Base-by-base conservation (phyloP, 2,329 filamentous ascomycete genomes). In the Emergomyces africanus region DNA sequence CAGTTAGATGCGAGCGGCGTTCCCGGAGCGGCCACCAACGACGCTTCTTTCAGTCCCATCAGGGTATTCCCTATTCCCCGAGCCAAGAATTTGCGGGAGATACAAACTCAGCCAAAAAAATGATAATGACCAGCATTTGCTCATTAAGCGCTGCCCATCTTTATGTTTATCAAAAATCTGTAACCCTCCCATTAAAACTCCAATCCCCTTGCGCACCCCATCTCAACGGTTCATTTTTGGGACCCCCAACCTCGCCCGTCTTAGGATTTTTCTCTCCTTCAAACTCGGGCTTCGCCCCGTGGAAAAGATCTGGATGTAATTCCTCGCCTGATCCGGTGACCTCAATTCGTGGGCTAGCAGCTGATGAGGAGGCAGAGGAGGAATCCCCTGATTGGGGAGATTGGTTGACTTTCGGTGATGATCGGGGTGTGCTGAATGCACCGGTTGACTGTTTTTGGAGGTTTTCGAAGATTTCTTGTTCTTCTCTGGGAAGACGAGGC, bases 141-240 rank as follows among this genome's bases (percentile, higher is more conserved):
- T 18, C 25, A 48, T n/a, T 46, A 20, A 15, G 37, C 30, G n/a
- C 56, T 6, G 15, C 57, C 42, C 44, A 5, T 44, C 2, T 28
- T 48, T 15, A 37, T 48, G 2, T 8, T 6, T 42, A 42, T 77
- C 68, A 83, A 62, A 99, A 99, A 74, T 99, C 94, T 28, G 92
- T 97, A 58, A 95, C 91, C 63, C 92, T 79, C 53, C 94, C 94
- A 73, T 96, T 96, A 73, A 89, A 99, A 72, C 90, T 96, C 87
- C 91, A 99, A 71, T 88, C 85, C 0, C 89, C 86, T 0, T 68
- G 71, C 20, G 80, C 78, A 0, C 90, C 90, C 92, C 92, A 96
- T 66, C 91, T 78, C 70, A 97, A 70, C 57, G 94, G 94, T 75
- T 99, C 92, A 70, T 95, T 97, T 84, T 97, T 99, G 5, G 94